A percentile compares a stretch with the other conserved stretches of the same genome.
These are phyloP conservation scores for Mallotus repandus DNA, from an alignment of 441 rosid genomes.

Conservation along the genomic window DNA sequence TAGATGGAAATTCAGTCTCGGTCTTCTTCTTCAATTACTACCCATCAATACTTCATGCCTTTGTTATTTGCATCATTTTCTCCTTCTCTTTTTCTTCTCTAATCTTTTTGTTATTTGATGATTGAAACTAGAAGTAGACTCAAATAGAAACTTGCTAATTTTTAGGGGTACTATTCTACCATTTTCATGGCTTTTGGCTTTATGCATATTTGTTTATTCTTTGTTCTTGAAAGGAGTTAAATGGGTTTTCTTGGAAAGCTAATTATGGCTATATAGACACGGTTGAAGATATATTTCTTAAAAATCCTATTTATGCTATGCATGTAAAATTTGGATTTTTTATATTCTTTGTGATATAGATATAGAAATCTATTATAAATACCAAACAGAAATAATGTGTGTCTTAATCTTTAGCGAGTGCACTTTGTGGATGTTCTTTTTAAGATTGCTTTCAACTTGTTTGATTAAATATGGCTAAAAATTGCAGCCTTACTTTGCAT, in stretches of 20 bases:
- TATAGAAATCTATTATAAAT: too few relatives aligned
- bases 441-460: neutral
- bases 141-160: neutral
- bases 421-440: neutral
- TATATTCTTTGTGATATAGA: neutral
- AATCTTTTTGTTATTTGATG: conserved; percentile 13
- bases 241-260: neutral
- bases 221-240: neutral
- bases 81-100: conserved; percentile 11
- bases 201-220: neutral
- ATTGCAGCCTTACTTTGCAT: too few relatives aligned
- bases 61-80: conserved; percentile 6
- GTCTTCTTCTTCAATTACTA: neutral
- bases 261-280: neutral
- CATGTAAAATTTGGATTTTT: too few relatives aligned
- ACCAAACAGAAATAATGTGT: neutral
- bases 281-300: too few relatives aligned
- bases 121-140: neutral
- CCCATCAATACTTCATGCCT: neutral
- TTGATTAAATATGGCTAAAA: neutral
- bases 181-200: neutral
- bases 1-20: neutral
- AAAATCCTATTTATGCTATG: neutral
- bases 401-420: too few relatives aligned
- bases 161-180: neutral